Base-by-base conservation (phyloP, 495 filamentous ascomycete species). In the Entonaema liquescens region DNA sequence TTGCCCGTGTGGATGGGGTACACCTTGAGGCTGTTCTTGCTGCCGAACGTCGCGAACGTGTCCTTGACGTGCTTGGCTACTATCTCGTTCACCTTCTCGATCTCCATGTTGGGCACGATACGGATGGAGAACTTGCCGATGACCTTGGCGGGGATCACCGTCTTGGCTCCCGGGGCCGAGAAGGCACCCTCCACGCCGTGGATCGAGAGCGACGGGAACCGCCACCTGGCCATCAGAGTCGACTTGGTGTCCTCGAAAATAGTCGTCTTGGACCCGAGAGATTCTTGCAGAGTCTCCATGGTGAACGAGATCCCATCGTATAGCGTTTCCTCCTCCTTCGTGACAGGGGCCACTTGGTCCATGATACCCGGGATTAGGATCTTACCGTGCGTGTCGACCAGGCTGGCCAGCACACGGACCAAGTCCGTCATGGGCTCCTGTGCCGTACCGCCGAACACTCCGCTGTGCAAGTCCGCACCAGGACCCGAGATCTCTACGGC, bases 381-480 rank as follows among this genome's bases (percentile, higher is more conserved):
- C 76, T 92, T 94, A 78, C 95, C 95, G 73, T 94, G 80, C 6
- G 92, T 87, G 75, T 97, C 93, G 19, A 99, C 95, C 28, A 99
- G 85, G 66, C 86, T 92, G 47, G 83, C 90, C 68, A 99, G 83
- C 47, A 98, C 82, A 42, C 89, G 89, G 40, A 97, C 88, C 47
- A 99, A 81, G 73, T 99, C 95, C 12, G 95, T 99, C 95, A 99
- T 99, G 57, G 95, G 95, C 82, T 99, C 95, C 74, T 97, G 93
- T 3, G 93, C 93, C 36, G 93, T 93, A 63, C 95, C 95, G 71
- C 95, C 95, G 75, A 97, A 99, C 28, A 99, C 93, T 74, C 95
- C 96, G 72, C 90, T 94, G 83, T 99, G 95, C 49, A 99, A 86
- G 78, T 99, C 95, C 68, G 94, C 92, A 19, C 90, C 94, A 13